A percentile compares a stretch with the other conserved stretches of the same genome.
Evolutionary conservation across 2,329 filamentous ascomycete genomes (phyloP).

Genomic region (Byssoonygena ceratinophila): DNA sequence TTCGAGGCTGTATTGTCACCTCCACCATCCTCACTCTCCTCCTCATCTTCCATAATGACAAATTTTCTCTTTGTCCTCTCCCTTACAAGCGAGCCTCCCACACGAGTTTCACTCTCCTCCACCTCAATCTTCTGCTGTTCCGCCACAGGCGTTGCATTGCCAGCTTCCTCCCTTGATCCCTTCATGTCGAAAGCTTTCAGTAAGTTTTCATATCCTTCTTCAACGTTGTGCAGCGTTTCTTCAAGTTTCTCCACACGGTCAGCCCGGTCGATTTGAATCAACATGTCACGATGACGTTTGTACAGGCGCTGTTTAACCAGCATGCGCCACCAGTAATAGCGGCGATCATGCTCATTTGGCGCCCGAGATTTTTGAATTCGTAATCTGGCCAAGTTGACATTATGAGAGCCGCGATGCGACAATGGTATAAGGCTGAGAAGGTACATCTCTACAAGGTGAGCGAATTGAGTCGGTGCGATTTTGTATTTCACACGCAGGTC

Average conservation of each 20-base stretch:
- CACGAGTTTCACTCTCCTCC: conserved; percentile 21
- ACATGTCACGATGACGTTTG: conserved; percentile 48
- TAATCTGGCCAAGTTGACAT: conserved; percentile 44
- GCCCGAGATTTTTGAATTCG: conserved; percentile 37
- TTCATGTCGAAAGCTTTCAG: conserved; percentile 35
- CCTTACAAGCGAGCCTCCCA: conserved; percentile 16
- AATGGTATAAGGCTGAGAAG: conserved; percentile 48
- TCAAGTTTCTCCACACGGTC: conserved; percentile 52
- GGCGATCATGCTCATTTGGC: conserved; percentile 45
- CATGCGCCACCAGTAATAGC: conserved; percentile 56
- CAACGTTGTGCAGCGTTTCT: conserved; percentile 46
- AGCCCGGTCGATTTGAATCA: conserved; percentile 47
- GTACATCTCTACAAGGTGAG: conserved; percentile 53
- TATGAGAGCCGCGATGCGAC: conserved; percentile 37
- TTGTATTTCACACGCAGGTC: conserved; percentile 45
- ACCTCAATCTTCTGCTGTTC: conserved; percentile 18
- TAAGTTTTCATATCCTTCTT: conserved; percentile 49
- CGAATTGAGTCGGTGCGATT: conserved; percentile 52
- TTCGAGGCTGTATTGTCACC: conserved; percentile 9
- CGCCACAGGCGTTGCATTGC: not conserved
- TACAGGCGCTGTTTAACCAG: conserved; percentile 54
- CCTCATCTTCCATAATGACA: conserved; percentile 15
- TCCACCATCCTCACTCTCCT: conserved; percentile 12
- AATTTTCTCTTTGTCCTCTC: conserved; percentile 27
- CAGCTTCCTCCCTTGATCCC: conserved; percentile 18